phyloP scores from a whole-genome alignment of 2,329 filamentous ascomycete genomes.

The Catunica adiposa region DNA sequence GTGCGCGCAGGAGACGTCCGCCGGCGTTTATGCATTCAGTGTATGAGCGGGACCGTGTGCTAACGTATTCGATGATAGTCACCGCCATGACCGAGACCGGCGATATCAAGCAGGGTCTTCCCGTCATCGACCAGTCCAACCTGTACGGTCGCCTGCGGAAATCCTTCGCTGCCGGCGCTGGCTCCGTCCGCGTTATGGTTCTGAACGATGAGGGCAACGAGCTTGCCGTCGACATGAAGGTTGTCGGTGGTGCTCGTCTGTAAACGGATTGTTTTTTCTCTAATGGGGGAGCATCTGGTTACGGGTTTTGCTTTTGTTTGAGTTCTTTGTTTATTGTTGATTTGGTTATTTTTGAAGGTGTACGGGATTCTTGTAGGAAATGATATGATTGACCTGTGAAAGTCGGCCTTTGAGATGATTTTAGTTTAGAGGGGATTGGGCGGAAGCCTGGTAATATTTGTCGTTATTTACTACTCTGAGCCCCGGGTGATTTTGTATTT shows the following conservation, averaged over 20 bases:
- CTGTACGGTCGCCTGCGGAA: conserved; percentile 66
- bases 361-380: too few relatives aligned
- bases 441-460: too few relatives aligned
- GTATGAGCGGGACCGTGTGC: conserved; percentile 12
- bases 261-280: conserved; percentile 25
- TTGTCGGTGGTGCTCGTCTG: conserved; percentile 65
- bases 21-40: neutral
- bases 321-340: neutral
- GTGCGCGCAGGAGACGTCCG: neutral
- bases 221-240: conserved; percentile 97
- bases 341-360: neutral
- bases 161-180: conserved; percentile 80
- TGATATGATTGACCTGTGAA: too few relatives aligned
- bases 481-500: too few relatives aligned
- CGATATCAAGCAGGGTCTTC: conserved; percentile 90
- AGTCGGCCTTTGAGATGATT: too few relatives aligned
- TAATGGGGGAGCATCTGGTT: neutral
- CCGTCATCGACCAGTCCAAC: conserved; percentile 88
- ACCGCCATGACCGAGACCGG: conserved; percentile 98
- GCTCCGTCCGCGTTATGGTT: conserved; percentile 86
- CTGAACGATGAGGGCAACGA: conserved; percentile 86
- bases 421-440: too few relatives aligned
- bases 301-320: neutral
- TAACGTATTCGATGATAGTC: conserved; percentile 26
- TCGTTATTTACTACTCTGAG: too few relatives aligned